Percentiles rank a stretch among this genome's conserved stretches.
Conservation (phyloP, 163 green algal genomes). For the Scenedesmus sp. region DNA sequence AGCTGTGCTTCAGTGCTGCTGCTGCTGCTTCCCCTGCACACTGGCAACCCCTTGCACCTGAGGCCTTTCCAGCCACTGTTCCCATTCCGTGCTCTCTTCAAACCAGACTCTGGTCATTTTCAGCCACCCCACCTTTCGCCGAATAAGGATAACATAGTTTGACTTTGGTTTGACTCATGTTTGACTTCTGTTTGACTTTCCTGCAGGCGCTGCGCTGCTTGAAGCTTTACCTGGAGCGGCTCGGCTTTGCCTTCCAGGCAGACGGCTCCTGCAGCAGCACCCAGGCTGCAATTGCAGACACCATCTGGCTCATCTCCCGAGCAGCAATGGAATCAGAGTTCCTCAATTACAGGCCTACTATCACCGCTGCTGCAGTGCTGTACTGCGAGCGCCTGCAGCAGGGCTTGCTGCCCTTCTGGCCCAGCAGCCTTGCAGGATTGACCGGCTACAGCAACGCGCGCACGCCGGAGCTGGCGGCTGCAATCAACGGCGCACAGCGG, state of each 20-base stretch:
- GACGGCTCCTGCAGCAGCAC: not conserved
- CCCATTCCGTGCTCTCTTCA: too few relatives aligned
- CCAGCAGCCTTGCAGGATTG: conserved; percentile 75
- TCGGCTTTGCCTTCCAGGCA: conserved; percentile 55
- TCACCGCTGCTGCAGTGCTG: conserved; percentile 85
- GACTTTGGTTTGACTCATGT: not conserved
- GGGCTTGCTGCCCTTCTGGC: conserved; percentile 84
- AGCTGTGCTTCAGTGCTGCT: not conserved
- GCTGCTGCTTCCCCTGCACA: not conserved
- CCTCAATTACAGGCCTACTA: conserved; percentile 86
- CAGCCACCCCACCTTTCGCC: too few relatives aligned
- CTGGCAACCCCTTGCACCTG: not conserved
- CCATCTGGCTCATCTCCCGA: not conserved
- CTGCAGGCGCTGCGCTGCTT: conserved; percentile 74
- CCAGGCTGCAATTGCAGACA: not conserved
- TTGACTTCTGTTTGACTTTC: not conserved
- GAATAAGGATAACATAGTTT: too few relatives aligned
- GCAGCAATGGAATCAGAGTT: conserved; percentile 57
- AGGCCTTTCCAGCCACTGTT: too few relatives aligned
- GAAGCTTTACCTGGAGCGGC: conserved; percentile 77
- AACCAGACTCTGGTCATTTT: too few relatives aligned
- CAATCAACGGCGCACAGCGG: conserved; percentile 64
- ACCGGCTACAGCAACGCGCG: conserved; percentile 73
- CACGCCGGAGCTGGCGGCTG: conserved; percentile 65
- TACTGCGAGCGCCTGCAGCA: conserved; percentile 80